These are phyloP conservation scores for Trichoderma sp. DNA, from an alignment of 2,329 filamentous ascomycete genomes.

Conservation along the genomic window DNA sequence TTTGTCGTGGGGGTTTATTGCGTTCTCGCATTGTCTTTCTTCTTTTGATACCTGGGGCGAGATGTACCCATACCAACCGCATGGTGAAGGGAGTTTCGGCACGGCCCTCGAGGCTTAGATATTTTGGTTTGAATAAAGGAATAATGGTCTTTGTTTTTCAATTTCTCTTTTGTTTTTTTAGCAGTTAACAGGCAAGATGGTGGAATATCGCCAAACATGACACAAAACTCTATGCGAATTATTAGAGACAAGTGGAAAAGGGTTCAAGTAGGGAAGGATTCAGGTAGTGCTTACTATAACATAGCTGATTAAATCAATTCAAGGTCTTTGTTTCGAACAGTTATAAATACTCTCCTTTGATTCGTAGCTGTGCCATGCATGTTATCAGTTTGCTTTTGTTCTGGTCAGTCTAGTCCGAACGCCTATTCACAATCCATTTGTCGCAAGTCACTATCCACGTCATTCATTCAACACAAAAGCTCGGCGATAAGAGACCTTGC, in stretches of 20 bases:
- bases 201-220: background rate
- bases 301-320: background rate
- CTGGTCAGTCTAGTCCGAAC: background rate
- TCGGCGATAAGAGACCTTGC: background rate
- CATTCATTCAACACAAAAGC: background rate
- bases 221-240: background rate
- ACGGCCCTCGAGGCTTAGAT: background rate
- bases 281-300: background rate
- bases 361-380: background rate
- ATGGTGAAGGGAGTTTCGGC: constrained; percentile 14
- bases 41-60: constrained; percentile 10
- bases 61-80: background rate
- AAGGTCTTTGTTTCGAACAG: background rate
- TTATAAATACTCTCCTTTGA: background rate
- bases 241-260: background rate
- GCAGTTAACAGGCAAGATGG: background rate
- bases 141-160: background rate
- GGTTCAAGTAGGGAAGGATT: background rate
- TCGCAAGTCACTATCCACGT: background rate
- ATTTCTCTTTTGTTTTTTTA: background rate
- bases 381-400: background rate
- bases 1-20: constrained; percentile 4
- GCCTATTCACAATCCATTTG: background rate
- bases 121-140: background rate
- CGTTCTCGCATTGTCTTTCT: background rate